Base-by-base conservation (phyloP, 2,329 filamentous ascomycete species). In the Stachybotrys chlorohalonatus region DNA sequence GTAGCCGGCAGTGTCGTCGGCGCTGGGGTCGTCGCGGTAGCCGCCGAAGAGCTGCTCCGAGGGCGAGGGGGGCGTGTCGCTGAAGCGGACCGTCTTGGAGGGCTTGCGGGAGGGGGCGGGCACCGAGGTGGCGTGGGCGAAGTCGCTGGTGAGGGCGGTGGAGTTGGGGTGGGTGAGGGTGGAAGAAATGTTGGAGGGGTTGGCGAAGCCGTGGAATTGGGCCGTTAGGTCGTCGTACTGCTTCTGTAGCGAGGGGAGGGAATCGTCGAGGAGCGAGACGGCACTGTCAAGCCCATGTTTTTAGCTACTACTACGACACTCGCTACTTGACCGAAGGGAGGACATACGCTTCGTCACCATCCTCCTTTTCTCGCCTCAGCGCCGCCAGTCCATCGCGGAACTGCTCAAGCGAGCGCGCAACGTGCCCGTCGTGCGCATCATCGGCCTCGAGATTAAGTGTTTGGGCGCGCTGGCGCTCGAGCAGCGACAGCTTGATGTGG, bases 401-500 rank as follows among this genome's bases (percentile, higher is more conserved):
- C 59, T 92, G 90, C 56, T 95, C 90, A 52, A 99, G 77, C 3
- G 92, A 96, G 53, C 90, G 83, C 15, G 89, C 88, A 62, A 97
- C 92, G 69, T 95, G 89, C 47, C 87, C 87, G 73, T 96, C 91
- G 71, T 96, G 90, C 17, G 86, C 84, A 67, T 87, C 87, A 52
- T 83, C 83, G 46, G 36, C 9, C 56, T 90, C 83, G 54, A 96
- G 81, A 62, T 90, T 85, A 49, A 96, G 80, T 13, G 85, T 88
- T 64, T 90, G 84, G 51, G 92, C 90, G 56, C 93, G 86, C 73
- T 95, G 87, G 56, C 93, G 85, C 75, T 97, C 94, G 31, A 97
- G 84, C 15, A 99, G 81, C 13, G 92, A 96, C 58, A 97, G 83
- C 74, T 97, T 96, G 78, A 97, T 89, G 73, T 97, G 93, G 74